phyloP scores from a whole-genome alignment of 805 yeast species.

The Grigorovia yakushimaensis region DNA sequence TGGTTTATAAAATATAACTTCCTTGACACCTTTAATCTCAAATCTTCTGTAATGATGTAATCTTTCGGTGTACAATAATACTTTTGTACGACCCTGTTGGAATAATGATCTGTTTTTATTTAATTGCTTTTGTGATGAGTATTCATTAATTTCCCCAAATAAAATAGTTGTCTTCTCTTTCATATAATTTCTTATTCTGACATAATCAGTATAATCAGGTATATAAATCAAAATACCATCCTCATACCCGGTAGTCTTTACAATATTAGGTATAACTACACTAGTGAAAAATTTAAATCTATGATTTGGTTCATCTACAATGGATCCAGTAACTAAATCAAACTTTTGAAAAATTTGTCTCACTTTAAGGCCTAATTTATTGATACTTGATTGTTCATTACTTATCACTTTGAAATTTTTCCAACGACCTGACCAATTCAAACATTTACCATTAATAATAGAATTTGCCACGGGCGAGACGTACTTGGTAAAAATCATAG shows the following conservation, averaged over 20 bases:
- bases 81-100: conserved; percentile 48
- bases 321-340: conserved; percentile 37
- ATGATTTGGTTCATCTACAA: conserved; percentile 65
- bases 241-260: conserved; percentile 47
- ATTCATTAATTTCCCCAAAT: conserved; percentile 74
- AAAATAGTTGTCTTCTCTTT: conserved; percentile 48
- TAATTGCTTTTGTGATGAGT: conserved; percentile 60
- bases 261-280: conserved; percentile 61
- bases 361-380: conserved; percentile 54
- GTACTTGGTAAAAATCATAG: conserved; percentile 65
- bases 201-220: conserved; percentile 79
- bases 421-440: conserved; percentile 51
- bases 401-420: conserved; percentile 41
- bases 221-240: conserved; percentile 73
- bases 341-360: conserved; percentile 67
- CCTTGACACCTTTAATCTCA: conserved; percentile 76
- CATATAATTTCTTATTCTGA: conserved; percentile 61
- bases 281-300: conserved; percentile 74
- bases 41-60: conserved; percentile 84
- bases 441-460: conserved; percentile 39
- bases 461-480: conserved; percentile 74
- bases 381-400: conserved; percentile 45
- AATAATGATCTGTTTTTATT: conserved; percentile 65
- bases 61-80: conserved; percentile 87
- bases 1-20: conserved; percentile 68